Conservation (phyloP, 306 rosid genomes). For the Vicia faba region DNA sequence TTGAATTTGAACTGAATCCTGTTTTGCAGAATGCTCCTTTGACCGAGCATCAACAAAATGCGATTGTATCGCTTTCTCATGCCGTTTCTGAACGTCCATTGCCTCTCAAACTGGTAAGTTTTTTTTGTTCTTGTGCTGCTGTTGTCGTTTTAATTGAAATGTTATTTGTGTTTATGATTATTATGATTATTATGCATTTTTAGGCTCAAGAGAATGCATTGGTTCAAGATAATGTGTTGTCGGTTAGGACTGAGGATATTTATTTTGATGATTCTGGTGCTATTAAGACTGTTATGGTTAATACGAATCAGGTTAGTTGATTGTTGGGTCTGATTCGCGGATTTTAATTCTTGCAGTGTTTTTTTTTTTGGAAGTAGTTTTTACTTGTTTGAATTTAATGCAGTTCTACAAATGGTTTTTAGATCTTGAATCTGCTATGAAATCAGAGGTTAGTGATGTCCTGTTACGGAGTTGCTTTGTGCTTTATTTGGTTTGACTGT, state of each 20-base stretch:
- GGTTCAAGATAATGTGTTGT: conserved; percentile 55
- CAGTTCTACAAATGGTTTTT: conserved; percentile 97
- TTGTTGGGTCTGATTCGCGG: background rate
- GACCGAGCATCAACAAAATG: conserved; percentile 75
- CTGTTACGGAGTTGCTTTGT: background rate
- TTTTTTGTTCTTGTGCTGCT: background rate
- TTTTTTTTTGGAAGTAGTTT: background rate
- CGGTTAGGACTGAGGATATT: conserved; percentile 57
- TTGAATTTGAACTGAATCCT: background rate
- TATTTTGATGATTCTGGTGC: conserved; percentile 58
- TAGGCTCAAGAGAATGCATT: conserved; percentile 62
- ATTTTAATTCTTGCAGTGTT: background rate
- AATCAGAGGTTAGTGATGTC: conserved; percentile 76
- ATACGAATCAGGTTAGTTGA: conserved; percentile 72
- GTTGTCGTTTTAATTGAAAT: background rate
- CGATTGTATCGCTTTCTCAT: conserved; percentile 67
- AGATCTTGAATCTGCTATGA: conserved; percentile 96
- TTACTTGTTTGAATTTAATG: conserved; percentile 37
- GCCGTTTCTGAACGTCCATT: conserved; percentile 83
- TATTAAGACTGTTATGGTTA: conserved; percentile 72
- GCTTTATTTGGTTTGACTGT: conserved; percentile 21
- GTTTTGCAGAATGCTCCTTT: conserved; percentile 79
- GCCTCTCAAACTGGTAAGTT: conserved; percentile 68
- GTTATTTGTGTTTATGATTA: background rate
- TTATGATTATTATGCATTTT: conserved; percentile 27